Evolutionary conservation across 2,329 filamentous ascomycete genomes (phyloP), one percentile per base, ranked within the genome.

Genomic region (Diaporthe sp.): DNA sequence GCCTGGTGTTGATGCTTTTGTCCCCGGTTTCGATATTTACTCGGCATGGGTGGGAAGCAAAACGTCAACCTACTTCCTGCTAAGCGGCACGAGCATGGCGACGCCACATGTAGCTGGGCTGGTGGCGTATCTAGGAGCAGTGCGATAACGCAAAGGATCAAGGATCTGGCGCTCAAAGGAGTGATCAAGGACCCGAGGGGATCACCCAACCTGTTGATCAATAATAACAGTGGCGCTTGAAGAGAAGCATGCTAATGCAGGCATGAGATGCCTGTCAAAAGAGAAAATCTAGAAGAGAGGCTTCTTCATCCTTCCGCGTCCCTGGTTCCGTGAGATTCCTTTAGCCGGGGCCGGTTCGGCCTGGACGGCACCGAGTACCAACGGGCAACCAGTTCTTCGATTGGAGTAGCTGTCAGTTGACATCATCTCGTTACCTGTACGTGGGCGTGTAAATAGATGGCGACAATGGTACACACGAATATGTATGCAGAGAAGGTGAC

Each of bases 361-460:
- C 15, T 68, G 62, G 2, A 28, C 49, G 49, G 65, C 65, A 55
- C 49, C 65, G 49, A 69, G 34, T n/a, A 15, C 49, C 65, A 55
- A 53, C 34, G 9, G n/a, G 55, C 34, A 49, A 49, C 34, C 51
- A 53, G 25, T n/a, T 69, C 49, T 17, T 55, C 49, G 8, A 15
- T 31, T 42, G 34, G 49, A 25, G 65, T 28, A 39, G 28, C 34
- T 13, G 49, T 39, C 34, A 22, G n/a, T 69, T 69, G 49, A 69
- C 49, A 69, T 55, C 49, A 69, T 69, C 65, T 55, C n/a, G 13
- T 28, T 69, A 53, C n/a, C 34, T 42, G 15, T 34, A 55, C 49
- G 22, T 19, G n/a, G 65, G 65, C 34, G 31, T 69, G 65, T 55
- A 7, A 3, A 13, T 55, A 69, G 65, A 42, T 8, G 17, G 28